Conservation (phyloP, 345 rosid genomes). For the Dimocarpus longan region DNA sequence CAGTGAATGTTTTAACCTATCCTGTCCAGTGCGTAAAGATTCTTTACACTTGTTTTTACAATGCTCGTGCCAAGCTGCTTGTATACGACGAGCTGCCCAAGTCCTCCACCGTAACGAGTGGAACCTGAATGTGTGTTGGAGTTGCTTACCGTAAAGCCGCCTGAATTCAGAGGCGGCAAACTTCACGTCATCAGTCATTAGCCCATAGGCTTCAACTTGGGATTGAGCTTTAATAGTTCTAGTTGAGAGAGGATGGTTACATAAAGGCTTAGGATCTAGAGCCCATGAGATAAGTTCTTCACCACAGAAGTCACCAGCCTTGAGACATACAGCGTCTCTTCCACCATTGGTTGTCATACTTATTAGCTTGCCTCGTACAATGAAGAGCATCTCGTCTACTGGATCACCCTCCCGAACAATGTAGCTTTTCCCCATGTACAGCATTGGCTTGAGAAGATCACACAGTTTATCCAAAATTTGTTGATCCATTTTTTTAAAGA, state of each 20-base stretch:
- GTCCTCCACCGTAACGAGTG: conserved; percentile 55
- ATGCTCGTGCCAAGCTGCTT: background rate
- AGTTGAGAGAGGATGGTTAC: conserved; percentile 38
- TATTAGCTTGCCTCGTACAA: too few species aligned
- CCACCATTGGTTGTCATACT: background rate
- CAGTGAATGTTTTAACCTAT: conserved; percentile 30
- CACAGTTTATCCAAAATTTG: conserved; percentile 49
- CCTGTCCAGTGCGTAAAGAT: background rate
- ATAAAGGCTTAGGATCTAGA: too few species aligned
- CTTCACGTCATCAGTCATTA: conserved; percentile 48
- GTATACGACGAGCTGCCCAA: conserved; percentile 10
- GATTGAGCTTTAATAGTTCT: conserved; percentile 38
- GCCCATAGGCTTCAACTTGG: conserved; percentile 51
- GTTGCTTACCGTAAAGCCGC: conserved; percentile 47
- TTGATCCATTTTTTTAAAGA: conserved; percentile 44
- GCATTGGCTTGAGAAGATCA: conserved; percentile 54
- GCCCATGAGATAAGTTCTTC: too few species aligned
- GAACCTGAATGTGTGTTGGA: conserved; percentile 46
- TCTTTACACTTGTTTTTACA: background rate
- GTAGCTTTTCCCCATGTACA: conserved; percentile 49
- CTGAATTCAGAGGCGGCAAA: conserved; percentile 50
- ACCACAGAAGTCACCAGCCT: background rate
- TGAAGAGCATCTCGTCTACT: conserved; percentile 33
- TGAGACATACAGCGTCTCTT: background rate
- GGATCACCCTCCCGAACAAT: conserved; percentile 52